phyloP scores from a whole-genome alignment of 2,329 filamentous ascomycete genomes.

The Cladophialophora psammophila region DNA sequence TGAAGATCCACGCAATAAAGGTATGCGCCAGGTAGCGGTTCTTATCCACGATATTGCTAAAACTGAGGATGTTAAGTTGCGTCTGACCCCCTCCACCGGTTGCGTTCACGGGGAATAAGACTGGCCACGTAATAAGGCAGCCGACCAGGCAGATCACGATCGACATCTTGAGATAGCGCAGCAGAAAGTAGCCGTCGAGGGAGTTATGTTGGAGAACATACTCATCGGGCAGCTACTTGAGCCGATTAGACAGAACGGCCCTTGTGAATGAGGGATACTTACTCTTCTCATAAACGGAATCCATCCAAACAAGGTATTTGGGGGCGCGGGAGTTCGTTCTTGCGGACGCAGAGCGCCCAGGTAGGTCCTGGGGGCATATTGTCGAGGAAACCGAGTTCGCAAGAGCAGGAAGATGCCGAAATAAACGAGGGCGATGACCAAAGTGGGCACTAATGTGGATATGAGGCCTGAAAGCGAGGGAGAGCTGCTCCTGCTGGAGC shows the following conservation, averaged over 20 bases:
- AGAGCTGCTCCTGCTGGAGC: constrained; percentile 41
- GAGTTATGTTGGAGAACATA: constrained; percentile 89
- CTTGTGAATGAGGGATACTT: constrained; percentile 50
- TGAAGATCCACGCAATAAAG: constrained; percentile 82
- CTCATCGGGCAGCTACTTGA: constrained; percentile 65
- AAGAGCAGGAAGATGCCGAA: constrained; percentile 60
- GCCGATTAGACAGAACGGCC: constrained; percentile 3
- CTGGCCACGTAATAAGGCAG: constrained; percentile 82
- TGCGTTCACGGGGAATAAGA: constrained; percentile 86
- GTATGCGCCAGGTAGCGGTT: constrained; percentile 81
- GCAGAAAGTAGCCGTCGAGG: constrained; percentile 87
- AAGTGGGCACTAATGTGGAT: constrained; percentile 57
- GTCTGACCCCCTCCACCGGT: constrained; percentile 72
- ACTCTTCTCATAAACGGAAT: constrained; percentile 68
- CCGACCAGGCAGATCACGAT: constrained; percentile 83
- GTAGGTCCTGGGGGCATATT: constrained; percentile 64
- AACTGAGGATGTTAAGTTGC: constrained; percentile 79
- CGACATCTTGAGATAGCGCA: constrained; percentile 84
- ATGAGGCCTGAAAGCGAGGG: constrained; percentile 56
- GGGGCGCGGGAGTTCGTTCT: constrained; percentile 66
- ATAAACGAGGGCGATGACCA: constrained; percentile 55
- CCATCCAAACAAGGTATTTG: constrained; percentile 72
- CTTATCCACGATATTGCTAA: constrained; percentile 75
- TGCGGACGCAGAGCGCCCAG: constrained; percentile 59
- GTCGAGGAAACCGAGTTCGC: constrained; percentile 57